Conservation (phyloP, 2,329 filamentous ascomycete genomes). For the Pyrenophora seminiperda region DNA sequence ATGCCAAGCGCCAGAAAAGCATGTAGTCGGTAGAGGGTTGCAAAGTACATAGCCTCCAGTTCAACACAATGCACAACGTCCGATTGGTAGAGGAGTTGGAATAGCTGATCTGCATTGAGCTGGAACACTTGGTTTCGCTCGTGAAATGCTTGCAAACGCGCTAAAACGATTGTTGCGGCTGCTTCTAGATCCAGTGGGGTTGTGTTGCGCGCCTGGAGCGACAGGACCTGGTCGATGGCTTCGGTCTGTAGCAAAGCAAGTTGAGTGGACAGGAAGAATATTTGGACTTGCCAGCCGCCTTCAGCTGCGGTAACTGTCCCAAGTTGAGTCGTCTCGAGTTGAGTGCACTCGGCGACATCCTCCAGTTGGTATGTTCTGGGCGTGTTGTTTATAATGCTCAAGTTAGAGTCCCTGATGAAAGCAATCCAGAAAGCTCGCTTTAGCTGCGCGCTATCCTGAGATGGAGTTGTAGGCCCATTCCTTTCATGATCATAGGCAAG, state of each 20-base stretch:
- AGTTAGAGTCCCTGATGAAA: slow-evolving; percentile 26
- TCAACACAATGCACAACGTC: slow-evolving; percentile 29
- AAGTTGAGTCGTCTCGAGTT: slow-evolving; percentile 17
- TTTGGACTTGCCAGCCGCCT: slow-evolving; percentile 28
- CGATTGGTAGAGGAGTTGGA: slow-evolving; percentile 32
- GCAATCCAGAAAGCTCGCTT: slow-evolving; percentile 34
- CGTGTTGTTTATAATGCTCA: slow-evolving; percentile 23
- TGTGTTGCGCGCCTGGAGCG: slow-evolving; percentile 7
- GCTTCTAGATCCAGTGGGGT: slow-evolving; percentile 10
- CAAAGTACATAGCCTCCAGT: slow-evolving; percentile 34
- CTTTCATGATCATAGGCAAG: slow-evolving; percentile 21
- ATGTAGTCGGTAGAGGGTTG: slow-evolving; percentile 29
- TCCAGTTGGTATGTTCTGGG: slow-evolving; percentile 26
- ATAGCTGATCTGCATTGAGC: slow-evolving; percentile 20
- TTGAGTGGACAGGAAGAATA: slow-evolving; percentile 25
- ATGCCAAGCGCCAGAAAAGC: slow-evolving; percentile 21
- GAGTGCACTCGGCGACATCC: slow-evolving; percentile 20
- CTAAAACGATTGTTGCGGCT: slow-evolving; percentile 9
- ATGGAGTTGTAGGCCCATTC: background rate
- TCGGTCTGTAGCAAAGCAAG: slow-evolving; percentile 31
- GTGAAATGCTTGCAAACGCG: slow-evolving; percentile 20
- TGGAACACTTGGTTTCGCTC: slow-evolving; percentile 29
- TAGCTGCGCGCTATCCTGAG: slow-evolving; percentile 25
- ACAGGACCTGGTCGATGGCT: slow-evolving; percentile 30
- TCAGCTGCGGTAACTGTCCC: slow-evolving; percentile 29